Base-by-base conservation (phyloP, 306 rosid species). In the Casuarina cunninghamiana region DNA sequence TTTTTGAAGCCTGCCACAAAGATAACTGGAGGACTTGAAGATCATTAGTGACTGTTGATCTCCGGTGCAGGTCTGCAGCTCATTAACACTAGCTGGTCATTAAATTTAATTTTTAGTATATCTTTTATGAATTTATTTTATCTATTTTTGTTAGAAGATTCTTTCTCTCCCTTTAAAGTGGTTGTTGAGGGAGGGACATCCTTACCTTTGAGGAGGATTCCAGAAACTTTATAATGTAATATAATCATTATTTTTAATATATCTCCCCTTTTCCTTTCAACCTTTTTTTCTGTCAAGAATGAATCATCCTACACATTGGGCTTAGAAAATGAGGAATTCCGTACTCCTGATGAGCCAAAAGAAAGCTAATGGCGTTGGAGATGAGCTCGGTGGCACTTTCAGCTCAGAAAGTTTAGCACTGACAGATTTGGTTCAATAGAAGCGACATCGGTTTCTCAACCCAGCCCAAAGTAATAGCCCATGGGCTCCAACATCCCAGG, bases 321-420 rank as follows among this genome's bases (percentile, higher is more conserved):
- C 39, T 58, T 58, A 11, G 5, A 35, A 44, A 11, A 11, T 5
- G 69, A 2, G 45, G 9, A 62, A 13, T 62, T 2, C 3, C 37
- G 3, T 48, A 13, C 71, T 66, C 11, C 3, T 17, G 21, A 44
- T 21, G 60, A 42, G 65, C 50, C 51, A 5, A 6, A 46, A 5
- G 0, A 1, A 48, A 53, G 65, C 73, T 50, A 53, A 0, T 76
- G 19, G 35, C 35, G 48, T 32, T 35, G 8, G 65, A 81, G 74
- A 89, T 89, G 93, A 83, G 82, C 21, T 84, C 90, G 10, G 32
- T 86, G 78, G 65, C 79, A 68, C 75, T 75, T 75, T 81, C 87
- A 26, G 10, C 84, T 69, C 70, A 74, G 61, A 81, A 77, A 75
- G 15, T 62, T 67, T 16, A 37, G 53, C 58, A 63, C 55, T 46